Evolutionary conservation across 371 early-diverging fungal species (phyloP).

Genomic region (Syncephalastrum contaminatum): DNA sequence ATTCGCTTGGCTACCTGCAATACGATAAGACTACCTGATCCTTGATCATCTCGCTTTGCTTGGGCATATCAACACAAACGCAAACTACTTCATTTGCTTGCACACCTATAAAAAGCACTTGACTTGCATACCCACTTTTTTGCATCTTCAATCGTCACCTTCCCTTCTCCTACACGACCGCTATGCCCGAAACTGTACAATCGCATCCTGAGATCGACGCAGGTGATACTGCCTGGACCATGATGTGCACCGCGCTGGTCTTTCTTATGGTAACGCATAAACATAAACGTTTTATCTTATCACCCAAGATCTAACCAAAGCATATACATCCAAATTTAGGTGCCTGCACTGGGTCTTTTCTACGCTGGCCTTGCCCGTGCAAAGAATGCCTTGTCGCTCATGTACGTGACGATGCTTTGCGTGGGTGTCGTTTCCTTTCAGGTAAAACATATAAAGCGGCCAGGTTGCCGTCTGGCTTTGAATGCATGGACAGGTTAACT

Average conservation of each 20-base stretch:
- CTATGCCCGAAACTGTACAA: too few species aligned
- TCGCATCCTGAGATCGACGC: conserved; percentile 23
- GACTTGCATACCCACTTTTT: too few species aligned
- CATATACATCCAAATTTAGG: conserved; percentile 18
- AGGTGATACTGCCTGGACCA: conserved; percentile 79
- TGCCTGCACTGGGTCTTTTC: conserved; percentile 76
- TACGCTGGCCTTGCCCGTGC: conserved; percentile 84
- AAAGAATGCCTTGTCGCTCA: conserved; percentile 78
- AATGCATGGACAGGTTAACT: background rate
- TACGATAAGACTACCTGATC: background rate
- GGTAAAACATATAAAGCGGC: conserved; percentile 15
- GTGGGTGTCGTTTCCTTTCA: conserved; percentile 82
- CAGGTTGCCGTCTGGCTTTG: background rate
- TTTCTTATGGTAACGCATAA: conserved; percentile 38
- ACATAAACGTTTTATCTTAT: background rate
- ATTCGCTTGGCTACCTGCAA: too few species aligned
- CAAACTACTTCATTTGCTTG: too few species aligned
- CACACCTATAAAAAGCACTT: background rate
- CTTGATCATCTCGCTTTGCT: conserved; percentile 1
- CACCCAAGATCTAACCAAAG: background rate
- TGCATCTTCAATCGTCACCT: too few species aligned
- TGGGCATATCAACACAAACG: too few species aligned
- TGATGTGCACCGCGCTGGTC: conserved; percentile 45
- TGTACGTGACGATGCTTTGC: conserved; percentile 76
- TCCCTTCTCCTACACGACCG: too few species aligned